Evolutionary conservation across 257 asterid species (phyloP), one percentile per base, ranked within the genome.

Genomic region (Plantago ovata): DNA sequence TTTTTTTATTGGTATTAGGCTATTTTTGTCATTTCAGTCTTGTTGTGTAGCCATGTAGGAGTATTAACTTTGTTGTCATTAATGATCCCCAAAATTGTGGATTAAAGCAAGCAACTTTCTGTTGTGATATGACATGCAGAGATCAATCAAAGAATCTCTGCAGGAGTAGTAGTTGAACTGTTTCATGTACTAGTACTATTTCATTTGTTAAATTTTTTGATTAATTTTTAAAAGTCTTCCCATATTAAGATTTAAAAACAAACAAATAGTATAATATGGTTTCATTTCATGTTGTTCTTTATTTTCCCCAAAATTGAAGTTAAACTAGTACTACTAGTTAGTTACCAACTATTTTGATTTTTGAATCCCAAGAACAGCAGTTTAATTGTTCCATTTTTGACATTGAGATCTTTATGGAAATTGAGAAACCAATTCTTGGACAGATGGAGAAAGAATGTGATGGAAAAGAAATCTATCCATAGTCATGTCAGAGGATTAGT

Each of bases 291-390:
- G 1, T 28, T 28, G 36, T 28, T 28, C 36, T 28, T 28, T 28
- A 28, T 28, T 28, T 3, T 28, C 6, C 36, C 36, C 36, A 28
- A 28, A 28, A 28, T 69, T 61, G 79, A 62, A 63, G 51, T 66
- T 16, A 49, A 18, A 56, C 64, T 61, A 43, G n/a, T n/a, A n/a
- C n/a, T n/a, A 66, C 57, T 63, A 52, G 47, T 60, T 72, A 80
- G 71, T 78, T 5, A 76, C 65, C 72, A 63, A 61, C 46, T 39
- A 50, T 73, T 69, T 76, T 24, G 58, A 78, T 73, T 89, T 81
- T 69, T 55, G 63, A 67, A 54, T 79, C 80, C 89, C 91, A 67
- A 81, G 71, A 81, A 84, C 91, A 80, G 57, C 18, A 81, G 85
- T 75, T 76, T 62, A 70, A 69, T 69, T 56, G 54, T 23, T 56